phyloP scores from a whole-genome alignment of 805 yeast genomes.

The Jamesozyma jinghongensis region DNA sequence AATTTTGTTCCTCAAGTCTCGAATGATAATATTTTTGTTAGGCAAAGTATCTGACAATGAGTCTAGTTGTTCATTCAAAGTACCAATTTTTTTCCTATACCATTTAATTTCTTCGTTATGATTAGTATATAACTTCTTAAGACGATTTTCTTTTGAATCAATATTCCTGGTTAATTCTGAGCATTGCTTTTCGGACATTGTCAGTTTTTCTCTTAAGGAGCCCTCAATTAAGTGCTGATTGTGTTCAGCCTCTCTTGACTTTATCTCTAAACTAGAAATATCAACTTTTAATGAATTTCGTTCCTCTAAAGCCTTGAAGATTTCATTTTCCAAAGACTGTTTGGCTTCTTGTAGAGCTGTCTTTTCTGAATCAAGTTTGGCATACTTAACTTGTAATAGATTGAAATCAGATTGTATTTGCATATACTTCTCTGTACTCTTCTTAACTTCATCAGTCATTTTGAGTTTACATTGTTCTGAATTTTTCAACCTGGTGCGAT shows the following conservation, averaged over 20 bases:
- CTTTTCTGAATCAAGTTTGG: background rate
- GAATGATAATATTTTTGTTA: background rate
- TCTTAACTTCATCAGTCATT: background rate
- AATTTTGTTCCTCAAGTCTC: background rate
- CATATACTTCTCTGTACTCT: background rate
- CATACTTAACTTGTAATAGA: background rate
- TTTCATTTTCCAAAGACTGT: background rate
- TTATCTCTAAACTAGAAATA: background rate
- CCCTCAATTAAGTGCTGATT: background rate
- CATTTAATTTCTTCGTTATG: constrained; percentile 46
- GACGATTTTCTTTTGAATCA: background rate
- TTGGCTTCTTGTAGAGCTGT: background rate
- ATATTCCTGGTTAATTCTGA: background rate
- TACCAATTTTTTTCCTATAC: constrained; percentile 52
- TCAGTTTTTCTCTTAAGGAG: background rate
- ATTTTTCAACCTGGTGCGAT: background rate
- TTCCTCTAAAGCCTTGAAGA: background rate
- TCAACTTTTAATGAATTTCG: background rate
- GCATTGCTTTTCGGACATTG: background rate
- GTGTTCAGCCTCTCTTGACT: background rate
- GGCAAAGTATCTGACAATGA: background rate
- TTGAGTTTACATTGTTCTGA: background rate
- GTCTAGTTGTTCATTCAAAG: constrained; percentile 29
- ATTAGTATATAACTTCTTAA: background rate
- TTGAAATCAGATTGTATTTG: background rate